Conservation (phyloP, 2,329 filamentous ascomycete species). For the Boeremia exigua region DNA sequence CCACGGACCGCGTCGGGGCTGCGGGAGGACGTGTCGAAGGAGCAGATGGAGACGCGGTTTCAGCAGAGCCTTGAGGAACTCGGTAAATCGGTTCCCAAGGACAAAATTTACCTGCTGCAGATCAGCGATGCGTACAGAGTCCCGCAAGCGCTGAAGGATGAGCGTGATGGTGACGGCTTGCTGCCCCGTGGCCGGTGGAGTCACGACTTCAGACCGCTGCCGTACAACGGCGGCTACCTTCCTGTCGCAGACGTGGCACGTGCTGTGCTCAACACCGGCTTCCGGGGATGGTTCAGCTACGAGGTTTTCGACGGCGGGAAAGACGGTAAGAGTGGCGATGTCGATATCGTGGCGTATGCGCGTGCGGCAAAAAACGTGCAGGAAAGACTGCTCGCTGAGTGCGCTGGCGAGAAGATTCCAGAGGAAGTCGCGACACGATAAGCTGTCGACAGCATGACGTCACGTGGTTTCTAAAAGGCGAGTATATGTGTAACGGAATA, state of each 20-base stretch:
- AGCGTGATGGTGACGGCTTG: slow-evolving; percentile 59
- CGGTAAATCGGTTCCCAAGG: slow-evolving; percentile 62
- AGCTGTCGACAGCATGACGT: background rate
- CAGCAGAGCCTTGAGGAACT: slow-evolving; percentile 63
- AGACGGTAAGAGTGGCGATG: slow-evolving; percentile 60
- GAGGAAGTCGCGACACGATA: slow-evolving; percentile 23
- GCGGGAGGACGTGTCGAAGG: slow-evolving; percentile 55
- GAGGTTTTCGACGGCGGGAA: slow-evolving; percentile 71
- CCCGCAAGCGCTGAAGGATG: slow-evolving; percentile 59
- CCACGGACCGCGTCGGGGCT: slow-evolving; percentile 69
- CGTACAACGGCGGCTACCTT: slow-evolving; percentile 73
- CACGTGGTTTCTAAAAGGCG: background rate
- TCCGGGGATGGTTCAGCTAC: slow-evolving; percentile 70
- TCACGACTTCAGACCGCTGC: slow-evolving; percentile 71
- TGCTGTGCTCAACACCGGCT: slow-evolving; percentile 72
- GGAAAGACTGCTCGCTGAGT: slow-evolving; percentile 45
- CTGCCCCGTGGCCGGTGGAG: slow-evolving; percentile 73
- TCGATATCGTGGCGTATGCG: slow-evolving; percentile 59
- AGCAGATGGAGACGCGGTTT: slow-evolving; percentile 60
- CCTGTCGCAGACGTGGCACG: slow-evolving; percentile 69
- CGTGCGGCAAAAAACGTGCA: slow-evolving; percentile 59
- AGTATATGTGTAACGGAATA: background rate
- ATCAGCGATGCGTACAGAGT: slow-evolving; percentile 76
- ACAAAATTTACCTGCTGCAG: slow-evolving; percentile 77
- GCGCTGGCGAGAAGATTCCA: slow-evolving; percentile 28